Evolutionary conservation across 2,329 filamentous ascomycete species (phyloP), one percentile per base, ranked within the genome.

Genomic region (Falciphora oryzae): DNA sequence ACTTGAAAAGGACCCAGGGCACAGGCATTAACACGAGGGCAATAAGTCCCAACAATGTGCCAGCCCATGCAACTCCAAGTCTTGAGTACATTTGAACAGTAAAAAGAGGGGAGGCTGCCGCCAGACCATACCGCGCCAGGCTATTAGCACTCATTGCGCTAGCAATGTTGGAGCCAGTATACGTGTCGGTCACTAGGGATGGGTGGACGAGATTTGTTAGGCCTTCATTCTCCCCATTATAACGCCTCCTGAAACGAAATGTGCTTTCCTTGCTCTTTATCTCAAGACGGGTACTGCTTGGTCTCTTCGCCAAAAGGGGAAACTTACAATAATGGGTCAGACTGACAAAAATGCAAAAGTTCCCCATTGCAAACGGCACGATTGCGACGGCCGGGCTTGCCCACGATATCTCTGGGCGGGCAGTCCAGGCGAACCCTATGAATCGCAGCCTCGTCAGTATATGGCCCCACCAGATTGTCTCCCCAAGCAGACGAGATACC

Each of bases 101-200:
- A 67, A 89, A 89, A 0, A 89, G 71, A 0, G 86, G 86, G 64
- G 89, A 89, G 0, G 78, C 81, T 1, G 80, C 83, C 0, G 82
- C 83, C 10, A 88, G 77, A 0, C 73, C 72, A 67, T 88, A 89
- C 29, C 86, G 74, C 1, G 83, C 75, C 14, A 89, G 74, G 1
- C 82, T 81, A 66, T 88, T 89, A 1, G 87, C 86, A 8, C 83
- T 85, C 61, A 83, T 75, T 0, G 85, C 85, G 65, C 82, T 86
- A 0, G 86, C 85, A 0, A 85, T 81, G 13, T 83, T 81, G 18
- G 78, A 75, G 0, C 82, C 79, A 3, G 82, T 78, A 68, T 87
- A 89, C 0, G 81, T 80, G 69, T 89, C 86, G 8, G 81, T 75
- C 1, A 81, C 77, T 44, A 44, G 14, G 38, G 38, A 7, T 44